These are phyloP conservation scores for Eucalyptus cloeziana DNA, from an alignment of 345 rosid genomes.

Conservation along the genomic window DNA sequence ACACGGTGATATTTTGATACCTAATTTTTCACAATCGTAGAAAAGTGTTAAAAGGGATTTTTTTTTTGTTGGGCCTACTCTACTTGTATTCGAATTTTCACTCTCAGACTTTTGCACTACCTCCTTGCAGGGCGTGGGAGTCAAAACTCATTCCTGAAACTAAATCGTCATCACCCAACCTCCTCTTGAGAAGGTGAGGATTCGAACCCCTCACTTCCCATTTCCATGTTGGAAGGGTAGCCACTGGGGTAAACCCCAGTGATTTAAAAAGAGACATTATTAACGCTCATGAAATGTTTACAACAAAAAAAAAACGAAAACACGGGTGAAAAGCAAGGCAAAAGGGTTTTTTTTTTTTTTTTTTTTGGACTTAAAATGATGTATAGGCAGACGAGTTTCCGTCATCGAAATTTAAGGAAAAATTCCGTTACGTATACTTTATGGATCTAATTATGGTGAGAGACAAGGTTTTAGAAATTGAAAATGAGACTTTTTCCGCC, in stretches of 20 bases:
- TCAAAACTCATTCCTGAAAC: no score
- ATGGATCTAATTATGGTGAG: not conserved
- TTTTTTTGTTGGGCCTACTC: no score
- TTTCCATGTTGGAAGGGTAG: no score
- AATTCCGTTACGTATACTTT: not conserved
- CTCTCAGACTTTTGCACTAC: no score
- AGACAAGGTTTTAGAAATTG: not conserved
- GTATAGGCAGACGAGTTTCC: not conserved
- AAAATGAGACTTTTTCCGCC: not conserved
- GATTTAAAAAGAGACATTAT: no score
- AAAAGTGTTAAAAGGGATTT: not conserved
- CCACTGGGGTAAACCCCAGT: no score
- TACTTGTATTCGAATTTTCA: no score
- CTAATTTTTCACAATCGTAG: not conserved
- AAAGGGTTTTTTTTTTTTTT: not conserved
- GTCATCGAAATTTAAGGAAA: not conserved
- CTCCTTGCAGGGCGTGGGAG: no score
- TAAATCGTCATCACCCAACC: no score
- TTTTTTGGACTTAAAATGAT: not conserved
- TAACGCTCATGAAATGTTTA: fast-evolving
- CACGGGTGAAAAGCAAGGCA: fast-evolving
- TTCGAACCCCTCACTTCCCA: no score
- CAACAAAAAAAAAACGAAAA: no score
- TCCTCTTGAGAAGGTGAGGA: no score
- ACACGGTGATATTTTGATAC: fast-evolving